phyloP scores from a whole-genome alignment of 2,329 filamentous ascomycete genomes.

The Amylocarpus encephaloides region DNA sequence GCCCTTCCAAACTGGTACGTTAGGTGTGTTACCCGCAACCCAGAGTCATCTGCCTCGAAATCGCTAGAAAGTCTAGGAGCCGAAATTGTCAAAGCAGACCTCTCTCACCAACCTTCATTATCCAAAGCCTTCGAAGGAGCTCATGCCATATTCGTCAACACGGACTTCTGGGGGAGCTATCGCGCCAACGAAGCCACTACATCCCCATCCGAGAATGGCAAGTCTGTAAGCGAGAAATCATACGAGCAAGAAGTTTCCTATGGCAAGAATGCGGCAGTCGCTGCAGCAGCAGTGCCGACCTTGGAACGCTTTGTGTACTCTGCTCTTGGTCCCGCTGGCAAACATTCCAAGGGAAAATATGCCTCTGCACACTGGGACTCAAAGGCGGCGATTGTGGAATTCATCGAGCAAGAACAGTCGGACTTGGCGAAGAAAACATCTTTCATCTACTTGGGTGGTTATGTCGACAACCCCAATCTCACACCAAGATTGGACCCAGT shows the following conservation, averaged over 20 bases:
- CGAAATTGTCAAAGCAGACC: conserved; percentile 38
- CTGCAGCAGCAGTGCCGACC: conserved; percentile 26
- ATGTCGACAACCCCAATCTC: conserved; percentile 17
- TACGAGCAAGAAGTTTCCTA: conserved; percentile 17
- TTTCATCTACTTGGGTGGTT: conserved; percentile 19
- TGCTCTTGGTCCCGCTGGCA: conserved; percentile 32
- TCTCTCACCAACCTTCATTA: conserved; percentile 37
- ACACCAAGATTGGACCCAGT: conserved; percentile 14
- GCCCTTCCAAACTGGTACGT: conserved; percentile 18
- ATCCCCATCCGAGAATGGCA: not conserved
- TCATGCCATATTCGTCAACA: conserved; percentile 48
- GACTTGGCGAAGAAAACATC: conserved; percentile 33
- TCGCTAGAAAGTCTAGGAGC: conserved; percentile 35
- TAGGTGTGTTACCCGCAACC: conserved; percentile 41
- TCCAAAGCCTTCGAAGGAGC: conserved; percentile 36
- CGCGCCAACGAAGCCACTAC: conserved; percentile 36
- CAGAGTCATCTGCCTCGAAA: conserved; percentile 35
- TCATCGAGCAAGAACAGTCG: conserved; percentile 24
- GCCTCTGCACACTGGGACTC: conserved; percentile 33
- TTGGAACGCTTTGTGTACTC: conserved; percentile 37
- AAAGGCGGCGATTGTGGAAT: conserved; percentile 29
- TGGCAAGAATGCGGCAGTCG: conserved; percentile 28
- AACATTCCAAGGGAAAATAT: conserved; percentile 38
- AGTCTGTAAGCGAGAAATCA: conserved; percentile 9
- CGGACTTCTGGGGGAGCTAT: conserved; percentile 29